Percentiles rank a stretch among this genome's conserved stretches.
These are phyloP conservation scores for Chlorokybus atmophyticus DNA, from an alignment of 139 green algal genomes.

Conservation along the genomic window DNA sequence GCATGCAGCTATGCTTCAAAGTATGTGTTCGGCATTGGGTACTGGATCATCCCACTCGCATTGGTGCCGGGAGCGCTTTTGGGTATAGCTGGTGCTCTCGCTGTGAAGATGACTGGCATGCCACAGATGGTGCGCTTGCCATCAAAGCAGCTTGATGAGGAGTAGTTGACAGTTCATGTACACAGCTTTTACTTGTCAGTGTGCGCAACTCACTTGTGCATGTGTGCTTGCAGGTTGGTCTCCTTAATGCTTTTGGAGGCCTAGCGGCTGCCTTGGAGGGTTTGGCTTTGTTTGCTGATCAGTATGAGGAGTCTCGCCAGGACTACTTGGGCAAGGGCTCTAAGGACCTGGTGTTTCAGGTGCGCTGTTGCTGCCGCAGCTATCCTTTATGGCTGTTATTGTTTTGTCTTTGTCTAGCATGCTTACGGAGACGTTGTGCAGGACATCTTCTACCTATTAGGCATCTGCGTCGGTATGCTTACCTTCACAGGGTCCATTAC, in stretches of 20 bases:
- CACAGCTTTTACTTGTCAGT: too few relatives aligned
- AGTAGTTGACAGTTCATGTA: too few relatives aligned
- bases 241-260: slow-evolving; percentile 7
- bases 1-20: neutral
- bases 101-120: slow-evolving; percentile 13
- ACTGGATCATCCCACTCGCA: neutral
- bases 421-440: too few relatives aligned
- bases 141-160: too few relatives aligned
- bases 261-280: neutral
- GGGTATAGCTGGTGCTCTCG: neutral
- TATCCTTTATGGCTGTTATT: too few relatives aligned
- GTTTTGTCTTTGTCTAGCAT: too few relatives aligned
- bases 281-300: neutral
- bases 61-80: neutral
- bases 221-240: too few relatives aligned
- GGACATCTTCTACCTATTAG: slow-evolving; percentile 2
- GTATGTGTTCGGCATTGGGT: neutral
- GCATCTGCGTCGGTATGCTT: slow-evolving; percentile 10
- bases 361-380: too few relatives aligned
- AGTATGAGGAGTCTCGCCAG: neutral
- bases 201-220: too few relatives aligned
- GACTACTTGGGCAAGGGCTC: neutral
- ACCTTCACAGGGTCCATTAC: slow-evolving; percentile 19
- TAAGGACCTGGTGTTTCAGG: neutral
- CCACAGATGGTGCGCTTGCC: too few relatives aligned